Conservation (phyloP, 208 protist species). For the Leptomonas pyrrhocoris region DNA sequence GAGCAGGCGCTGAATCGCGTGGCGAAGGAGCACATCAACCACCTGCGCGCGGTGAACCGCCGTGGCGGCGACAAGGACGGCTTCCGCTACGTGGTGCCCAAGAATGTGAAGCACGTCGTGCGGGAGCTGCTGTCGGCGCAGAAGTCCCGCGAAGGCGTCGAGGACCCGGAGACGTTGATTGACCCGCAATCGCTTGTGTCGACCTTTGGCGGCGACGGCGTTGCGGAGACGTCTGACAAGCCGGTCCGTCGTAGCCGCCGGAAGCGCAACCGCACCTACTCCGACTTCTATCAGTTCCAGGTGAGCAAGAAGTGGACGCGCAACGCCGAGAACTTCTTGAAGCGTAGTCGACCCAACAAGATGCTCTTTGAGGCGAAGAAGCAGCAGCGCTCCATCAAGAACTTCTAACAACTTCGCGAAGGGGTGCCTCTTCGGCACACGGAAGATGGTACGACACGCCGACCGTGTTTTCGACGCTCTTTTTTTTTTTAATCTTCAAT, state of each 20-base stretch:
- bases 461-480: not conserved
- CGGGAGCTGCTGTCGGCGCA: conserved; percentile 58
- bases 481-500: conserved; percentile 7
- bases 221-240: conserved; percentile 52
- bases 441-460: no score
- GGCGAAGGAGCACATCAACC: conserved; percentile 58
- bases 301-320: conserved; percentile 85
- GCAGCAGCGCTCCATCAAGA: conserved; percentile 85
- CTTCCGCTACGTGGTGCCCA: conserved; percentile 86
- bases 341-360: conserved; percentile 71
- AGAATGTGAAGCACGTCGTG: conserved; percentile 74
- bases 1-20: conserved; percentile 62
- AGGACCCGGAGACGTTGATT: conserved; percentile 32
- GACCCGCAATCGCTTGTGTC: conserved; percentile 60
- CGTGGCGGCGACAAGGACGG: conserved; percentile 88
- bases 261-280: conserved; percentile 49
- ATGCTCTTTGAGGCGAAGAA: conserved; percentile 85
- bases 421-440: not conserved
- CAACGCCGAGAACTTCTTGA: conserved; percentile 88
- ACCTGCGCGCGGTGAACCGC: conserved; percentile 80
- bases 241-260: conserved; percentile 64
- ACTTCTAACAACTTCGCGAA: conserved; percentile 44
- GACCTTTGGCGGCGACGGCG: conserved; percentile 71
- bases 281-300: conserved; percentile 91
- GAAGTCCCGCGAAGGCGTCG: conserved; percentile 30